phyloP scores from a whole-genome alignment of 108 stramenopile species.

The Chaetoceros muelleri region DNA sequence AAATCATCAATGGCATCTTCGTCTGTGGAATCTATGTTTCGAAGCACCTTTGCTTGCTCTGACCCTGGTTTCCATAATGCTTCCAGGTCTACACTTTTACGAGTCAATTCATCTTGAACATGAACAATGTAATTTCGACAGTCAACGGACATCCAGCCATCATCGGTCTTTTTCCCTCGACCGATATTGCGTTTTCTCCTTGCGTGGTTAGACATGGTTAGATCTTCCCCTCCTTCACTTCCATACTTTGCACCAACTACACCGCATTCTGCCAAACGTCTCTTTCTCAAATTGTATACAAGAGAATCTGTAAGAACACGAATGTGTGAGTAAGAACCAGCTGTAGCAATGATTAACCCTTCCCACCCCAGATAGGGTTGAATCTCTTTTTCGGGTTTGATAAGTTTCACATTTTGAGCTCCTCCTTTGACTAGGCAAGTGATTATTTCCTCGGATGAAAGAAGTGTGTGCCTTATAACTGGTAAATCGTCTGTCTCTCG shows the following conservation, averaged over 20 bases:
- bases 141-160: conserved; percentile 69
- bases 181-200: conserved; percentile 15
- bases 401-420: conserved; percentile 32
- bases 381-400: conserved; percentile 22
- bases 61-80: conserved; percentile 42
- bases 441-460: conserved; percentile 52
- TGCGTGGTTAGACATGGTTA: conserved; percentile 18
- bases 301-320: conserved; percentile 43
- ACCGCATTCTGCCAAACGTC: conserved; percentile 52
- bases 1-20: conserved; percentile 71
- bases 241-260: conserved; percentile 45
- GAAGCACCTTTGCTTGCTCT: conserved; percentile 37
- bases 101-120: conserved; percentile 36
- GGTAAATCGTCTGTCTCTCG: conserved; percentile 35
- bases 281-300: conserved; percentile 53
- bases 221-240: conserved; percentile 33
- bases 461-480: conserved; percentile 34
- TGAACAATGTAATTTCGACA: conserved; percentile 78
- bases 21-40: conserved; percentile 27
- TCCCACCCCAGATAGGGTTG: conserved; percentile 25
- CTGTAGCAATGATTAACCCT: conserved; percentile 38
- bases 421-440: conserved; percentile 40
- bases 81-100: conserved; percentile 52
- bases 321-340: conserved; percentile 30
- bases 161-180: conserved; percentile 21